Evolutionary conservation across 2,329 filamentous ascomycete species (phyloP), one percentile per base, ranked within the genome.

Genomic region (Ophiosphaerella herpotricha): DNA sequence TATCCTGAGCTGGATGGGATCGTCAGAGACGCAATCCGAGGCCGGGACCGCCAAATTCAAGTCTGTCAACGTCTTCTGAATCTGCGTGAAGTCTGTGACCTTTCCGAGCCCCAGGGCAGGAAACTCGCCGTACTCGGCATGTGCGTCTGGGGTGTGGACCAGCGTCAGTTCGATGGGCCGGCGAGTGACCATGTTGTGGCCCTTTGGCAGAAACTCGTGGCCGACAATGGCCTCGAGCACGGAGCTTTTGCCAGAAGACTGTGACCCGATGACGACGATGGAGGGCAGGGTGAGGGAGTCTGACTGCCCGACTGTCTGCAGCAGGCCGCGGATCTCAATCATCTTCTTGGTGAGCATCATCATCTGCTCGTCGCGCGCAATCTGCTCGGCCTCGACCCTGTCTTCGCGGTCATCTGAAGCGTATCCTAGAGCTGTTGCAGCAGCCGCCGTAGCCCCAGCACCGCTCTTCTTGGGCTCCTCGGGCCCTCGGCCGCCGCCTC

Each of bases 301-400:
- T 0, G 92, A 95, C 77, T 99, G 93, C 31, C 92, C 95, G 39
- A 99, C 89, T 23, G 87, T 90, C 67, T 95, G 89, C 21, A 99
- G 80, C 48, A 99, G 90, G 60, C 87, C 92, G 60, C 95, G 83
- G 49, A 99, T 97, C 78, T 99, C 94, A 67, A 99, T 99, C 94
- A 99, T 99, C 77, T 97, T 97, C 78, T 94, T 93, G 2, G 95
- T 99, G 67, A 99, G 79, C 61, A 97, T 82, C 94, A 99, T 99
- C 93, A 99, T 99, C 74, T 99, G 94, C 71, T 99, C 94, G 66
- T 99, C 94, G 64, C 86, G 85, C 14, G 91, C 90, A 41, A 82
- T 80, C 66, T 89, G 85, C 48, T 87, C 84, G 16, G 77, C 79
- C 7, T 80, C 78, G 47, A 85, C 80, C 56, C 87, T 84, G 32